Conservation (phyloP, 2,329 filamentous ascomycete genomes). For the Fusarium napiforme region DNA sequence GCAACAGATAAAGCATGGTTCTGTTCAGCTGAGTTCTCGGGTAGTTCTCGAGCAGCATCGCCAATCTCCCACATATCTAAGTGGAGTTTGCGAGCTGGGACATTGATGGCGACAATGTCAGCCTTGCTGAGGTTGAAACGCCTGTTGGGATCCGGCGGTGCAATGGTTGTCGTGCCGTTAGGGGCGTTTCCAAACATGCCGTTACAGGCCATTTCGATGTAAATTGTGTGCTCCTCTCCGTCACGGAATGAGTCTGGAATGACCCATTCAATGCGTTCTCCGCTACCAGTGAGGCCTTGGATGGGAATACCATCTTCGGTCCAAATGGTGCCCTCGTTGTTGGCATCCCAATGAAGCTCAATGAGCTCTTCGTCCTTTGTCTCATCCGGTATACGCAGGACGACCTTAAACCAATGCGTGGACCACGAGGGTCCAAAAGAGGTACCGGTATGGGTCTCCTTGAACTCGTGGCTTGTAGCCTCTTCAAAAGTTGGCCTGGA, state of each 20-base stretch:
- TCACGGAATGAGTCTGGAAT: slow-evolving; percentile 84
- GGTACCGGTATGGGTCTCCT: slow-evolving; percentile 77
- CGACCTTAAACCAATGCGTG: slow-evolving; percentile 95
- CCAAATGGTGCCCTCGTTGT: slow-evolving; percentile 96
- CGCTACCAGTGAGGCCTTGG: slow-evolving; percentile 90
- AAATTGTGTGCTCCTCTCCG: slow-evolving; percentile 87
- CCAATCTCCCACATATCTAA: slow-evolving; percentile 97
- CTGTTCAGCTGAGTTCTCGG: slow-evolving; percentile 86
- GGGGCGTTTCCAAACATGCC: slow-evolving; percentile 96
- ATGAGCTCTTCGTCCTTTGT: slow-evolving; percentile 81
- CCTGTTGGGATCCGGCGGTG: slow-evolving; percentile 86
- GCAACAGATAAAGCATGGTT: slow-evolving; percentile 86
- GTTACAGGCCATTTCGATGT: slow-evolving; percentile 99
- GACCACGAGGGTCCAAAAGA: slow-evolving; percentile 95
- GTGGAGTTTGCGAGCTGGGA: slow-evolving; percentile 82
- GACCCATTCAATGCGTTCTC: slow-evolving; percentile 91
- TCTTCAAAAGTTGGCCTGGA: slow-evolving; percentile 88
- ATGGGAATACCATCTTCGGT: slow-evolving; percentile 87
- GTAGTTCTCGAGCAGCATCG: slow-evolving; percentile 92
- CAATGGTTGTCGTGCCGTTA: slow-evolving; percentile 80
- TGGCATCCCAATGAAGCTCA: slow-evolving; percentile 96
- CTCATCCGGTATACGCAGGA: slow-evolving; percentile 79
- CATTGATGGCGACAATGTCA: slow-evolving; percentile 89
- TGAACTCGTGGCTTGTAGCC: slow-evolving; percentile 79
- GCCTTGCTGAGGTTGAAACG: slow-evolving; percentile 81